A percentile compares a stretch with the other conserved stretches of the same genome.
phyloP scores from a whole-genome alignment of 306 rosid genomes.

The Arachis hypogaea region DNA sequence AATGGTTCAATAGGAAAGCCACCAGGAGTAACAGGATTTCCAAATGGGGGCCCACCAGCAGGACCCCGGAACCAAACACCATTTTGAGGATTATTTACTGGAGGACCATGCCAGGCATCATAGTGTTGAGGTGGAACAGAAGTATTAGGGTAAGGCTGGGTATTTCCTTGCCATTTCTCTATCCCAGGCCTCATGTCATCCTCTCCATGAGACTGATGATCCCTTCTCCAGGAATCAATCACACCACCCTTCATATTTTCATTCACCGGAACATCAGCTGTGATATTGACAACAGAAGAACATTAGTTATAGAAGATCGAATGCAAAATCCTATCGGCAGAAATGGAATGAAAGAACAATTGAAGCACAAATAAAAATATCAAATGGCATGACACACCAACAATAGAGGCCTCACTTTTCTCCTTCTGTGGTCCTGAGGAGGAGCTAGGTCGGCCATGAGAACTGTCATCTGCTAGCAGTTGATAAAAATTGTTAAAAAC shows the following conservation, averaged over 20 bases:
- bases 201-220: slow-evolving; percentile 52
- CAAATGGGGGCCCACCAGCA: slow-evolving; percentile 79
- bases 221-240: slow-evolving; percentile 69
- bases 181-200: slow-evolving; percentile 63
- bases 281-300: slow-evolving; percentile 35
- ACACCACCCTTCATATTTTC: slow-evolving; percentile 49
- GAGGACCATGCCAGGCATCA: slow-evolving; percentile 84
- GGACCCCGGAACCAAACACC: slow-evolving; percentile 95
- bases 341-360: slow-evolving; percentile 29
- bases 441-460: slow-evolving; percentile 64
- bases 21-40: slow-evolving; percentile 73
- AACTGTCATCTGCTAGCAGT: slow-evolving; percentile 54
- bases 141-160: slow-evolving; percentile 71
- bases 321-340: slow-evolving; percentile 29
- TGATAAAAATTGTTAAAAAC: slow-evolving; percentile 33
- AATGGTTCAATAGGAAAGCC: slow-evolving; percentile 87
- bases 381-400: slow-evolving; percentile 55
- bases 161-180: slow-evolving; percentile 86
- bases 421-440: slow-evolving; percentile 59
- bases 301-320: slow-evolving; percentile 11
- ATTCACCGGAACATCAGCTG: slow-evolving; percentile 64
- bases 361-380: slow-evolving; percentile 12
- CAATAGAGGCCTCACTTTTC: slow-evolving; percentile 49
- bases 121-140: slow-evolving; percentile 70
- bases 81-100: slow-evolving; percentile 76